Percentiles rank a stretch among this genome's conserved stretches.
Conservation (phyloP, 2,329 filamentous ascomycete genomes). For the Cryphonectria carpinicola region DNA sequence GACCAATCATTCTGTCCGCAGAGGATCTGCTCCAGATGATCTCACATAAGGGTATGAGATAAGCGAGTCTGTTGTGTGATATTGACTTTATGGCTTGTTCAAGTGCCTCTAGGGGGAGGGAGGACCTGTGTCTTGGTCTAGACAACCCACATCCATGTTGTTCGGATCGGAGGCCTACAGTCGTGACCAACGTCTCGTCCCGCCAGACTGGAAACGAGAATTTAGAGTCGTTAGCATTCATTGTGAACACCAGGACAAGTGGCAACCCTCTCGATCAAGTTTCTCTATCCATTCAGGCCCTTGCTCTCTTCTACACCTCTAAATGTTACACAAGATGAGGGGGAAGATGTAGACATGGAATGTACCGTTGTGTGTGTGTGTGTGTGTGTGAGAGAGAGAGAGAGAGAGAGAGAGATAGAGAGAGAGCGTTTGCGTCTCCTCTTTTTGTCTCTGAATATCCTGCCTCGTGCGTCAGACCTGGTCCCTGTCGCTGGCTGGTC, state of each 20-base stretch:
- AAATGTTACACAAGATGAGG: constrained; percentile 27
- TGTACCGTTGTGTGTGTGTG: constrained; percentile 6
- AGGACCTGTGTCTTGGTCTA: neutral
- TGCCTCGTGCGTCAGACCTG: constrained; percentile 7
- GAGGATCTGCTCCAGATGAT: constrained; percentile 16
- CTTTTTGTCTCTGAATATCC: constrained; percentile 17
- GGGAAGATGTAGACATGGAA: constrained; percentile 18
- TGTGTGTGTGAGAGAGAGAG: too few species aligned
- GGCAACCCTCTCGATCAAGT: neutral
- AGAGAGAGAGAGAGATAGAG: too few species aligned
- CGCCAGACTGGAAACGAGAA: constrained; percentile 26
- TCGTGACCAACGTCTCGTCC: constrained; percentile 7
- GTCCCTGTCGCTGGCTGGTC: constrained; percentile 20
- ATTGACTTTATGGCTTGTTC: constrained; percentile 7
- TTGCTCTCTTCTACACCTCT: neutral
- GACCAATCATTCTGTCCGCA: constrained; percentile 19
- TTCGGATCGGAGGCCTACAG: neutral
- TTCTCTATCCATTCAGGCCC: neutral
- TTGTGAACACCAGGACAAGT: neutral
- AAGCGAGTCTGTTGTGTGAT: constrained; percentile 27
- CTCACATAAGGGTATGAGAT: constrained; percentile 23
- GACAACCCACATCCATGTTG: neutral
- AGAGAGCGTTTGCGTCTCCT: constrained; percentile 10
- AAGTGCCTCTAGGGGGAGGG: neutral
- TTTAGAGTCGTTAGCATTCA: constrained; percentile 1